Percentiles rank a stretch among this genome's conserved stretches.
These are phyloP conservation scores for Odontarrhena argentea DNA, from an alignment of 345 rosid genomes.

Conservation along the genomic window DNA sequence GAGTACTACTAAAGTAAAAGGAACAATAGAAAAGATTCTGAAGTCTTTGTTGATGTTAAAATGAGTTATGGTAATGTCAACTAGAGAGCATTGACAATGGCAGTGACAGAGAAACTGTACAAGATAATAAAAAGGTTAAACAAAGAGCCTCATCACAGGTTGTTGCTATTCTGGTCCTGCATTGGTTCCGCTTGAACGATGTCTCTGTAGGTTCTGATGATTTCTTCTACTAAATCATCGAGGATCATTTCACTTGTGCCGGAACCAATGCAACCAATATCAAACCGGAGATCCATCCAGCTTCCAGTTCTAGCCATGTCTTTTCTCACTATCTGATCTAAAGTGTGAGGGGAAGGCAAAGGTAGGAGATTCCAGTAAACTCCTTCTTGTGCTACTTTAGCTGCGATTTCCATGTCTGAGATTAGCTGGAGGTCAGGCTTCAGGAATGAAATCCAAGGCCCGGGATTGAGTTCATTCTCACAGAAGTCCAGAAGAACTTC, in stretches of 20 bases:
- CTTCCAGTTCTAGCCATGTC: conserved; percentile 68
- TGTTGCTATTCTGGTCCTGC: conserved; percentile 3
- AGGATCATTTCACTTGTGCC: conserved; percentile 63
- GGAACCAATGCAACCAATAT: conserved; percentile 49
- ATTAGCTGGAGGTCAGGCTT: conserved; percentile 57
- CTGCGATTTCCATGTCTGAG: conserved; percentile 50
- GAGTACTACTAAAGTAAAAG: conserved; percentile 17
- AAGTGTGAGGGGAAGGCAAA: conserved; percentile 61
- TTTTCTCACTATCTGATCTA: conserved; percentile 78
- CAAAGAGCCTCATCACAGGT: conserved; percentile 11
- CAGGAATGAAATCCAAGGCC: conserved; percentile 55
- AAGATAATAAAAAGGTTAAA: conserved; percentile 27
- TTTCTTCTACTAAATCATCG: conserved; percentile 64
- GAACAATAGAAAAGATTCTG: conserved; percentile 1
- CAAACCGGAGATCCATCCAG: conserved; percentile 78
- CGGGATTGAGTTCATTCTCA: conserved; percentile 48
- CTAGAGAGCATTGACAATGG: conserved; percentile 31
- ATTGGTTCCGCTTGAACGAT: conserved; percentile 27
- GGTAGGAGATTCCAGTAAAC: conserved; percentile 77
- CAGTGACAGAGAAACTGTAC: conserved; percentile 39
- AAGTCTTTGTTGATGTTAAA: conserved; percentile 32
- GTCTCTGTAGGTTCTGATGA: conserved; percentile 42
- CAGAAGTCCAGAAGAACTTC: conserved; percentile 70
- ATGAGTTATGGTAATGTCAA: conserved; percentile 31
- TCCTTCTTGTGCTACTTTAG: conserved; percentile 61